These are phyloP conservation scores for Sequoia sempervirens DNA, from an alignment of 75 land plant species.

Conservation along the genomic window DNA sequence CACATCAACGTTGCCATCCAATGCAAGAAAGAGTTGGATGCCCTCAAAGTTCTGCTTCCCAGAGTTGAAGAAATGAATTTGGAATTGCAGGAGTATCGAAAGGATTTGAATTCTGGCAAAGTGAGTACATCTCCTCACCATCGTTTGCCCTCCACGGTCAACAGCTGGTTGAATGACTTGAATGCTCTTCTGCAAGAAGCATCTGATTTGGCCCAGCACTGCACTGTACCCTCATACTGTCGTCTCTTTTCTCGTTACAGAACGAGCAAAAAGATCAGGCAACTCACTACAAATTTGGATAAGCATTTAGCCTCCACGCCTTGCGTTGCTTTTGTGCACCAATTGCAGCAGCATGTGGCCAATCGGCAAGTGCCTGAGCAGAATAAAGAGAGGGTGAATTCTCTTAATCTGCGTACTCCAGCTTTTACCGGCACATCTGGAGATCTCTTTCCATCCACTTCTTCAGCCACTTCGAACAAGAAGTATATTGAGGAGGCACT, in stretches of 20 bases:
- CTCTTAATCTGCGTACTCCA: not conserved
- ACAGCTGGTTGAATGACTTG: not conserved
- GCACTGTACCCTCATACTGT: not conserved
- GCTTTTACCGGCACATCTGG: no score
- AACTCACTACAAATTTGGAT: not conserved
- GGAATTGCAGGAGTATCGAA: no score
- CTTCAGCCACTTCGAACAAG: no score
- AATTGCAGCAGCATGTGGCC: not conserved
- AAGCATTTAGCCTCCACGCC: not conserved
- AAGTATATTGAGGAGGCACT: no score
- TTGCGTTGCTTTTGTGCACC: not conserved
- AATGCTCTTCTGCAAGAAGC: not conserved
- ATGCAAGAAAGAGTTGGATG: not conserved
- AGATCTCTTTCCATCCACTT: no score
- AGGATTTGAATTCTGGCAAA: no score
- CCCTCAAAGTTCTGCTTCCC: no score
- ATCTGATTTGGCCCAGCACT: not conserved
- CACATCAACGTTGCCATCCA: not conserved
- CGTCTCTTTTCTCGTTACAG: not conserved
- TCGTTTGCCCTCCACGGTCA: not conserved
- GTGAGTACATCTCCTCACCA: not conserved
- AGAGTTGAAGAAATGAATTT: no score
- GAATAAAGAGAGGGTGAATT: not conserved
- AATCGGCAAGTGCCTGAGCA: not conserved
- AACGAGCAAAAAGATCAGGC: not conserved